Evolutionary conservation across 129 eudicot species (phyloP), one percentile per base, ranked within the genome.

Genomic region (Flaveria sonorensis): DNA sequence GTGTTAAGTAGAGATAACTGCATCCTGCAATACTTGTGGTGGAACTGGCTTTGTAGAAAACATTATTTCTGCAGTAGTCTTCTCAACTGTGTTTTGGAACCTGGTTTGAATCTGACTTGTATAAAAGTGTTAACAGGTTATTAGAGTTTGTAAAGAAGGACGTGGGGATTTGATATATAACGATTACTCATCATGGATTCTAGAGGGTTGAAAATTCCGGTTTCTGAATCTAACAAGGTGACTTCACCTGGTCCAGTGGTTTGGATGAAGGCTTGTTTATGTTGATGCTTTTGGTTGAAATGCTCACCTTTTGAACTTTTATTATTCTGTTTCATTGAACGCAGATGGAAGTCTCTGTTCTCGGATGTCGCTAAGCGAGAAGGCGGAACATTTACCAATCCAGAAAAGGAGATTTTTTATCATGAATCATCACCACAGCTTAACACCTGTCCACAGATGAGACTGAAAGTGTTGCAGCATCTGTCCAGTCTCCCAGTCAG

Each of bases 401-500:
- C 79, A 83, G 84, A 83, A 83, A 74, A 79, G 87, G 77, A 69
- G 81, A 75, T 69, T 66, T 7, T 19, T 83, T 16, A 62, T 74
- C 40, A 67, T 63, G 65, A 53, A 71, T 57, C 84, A 36, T 74
- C 87, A 5, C 84, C 84, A 14, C 81, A 81, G 2, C 53, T 15
- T 46, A 56, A 57, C 42, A 32, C 57, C 20, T 43, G 2, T 68
- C 59, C 53, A 46, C 63, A 1, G 69, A 67, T 42, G 65, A 45
- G 18, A 47, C 84, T 21, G 71, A 55, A 66, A 73, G 32, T 43
- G 53, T 23, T 48, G 40, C 57, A 36, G 20, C 32, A 48, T 57
- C 74, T 72, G 69, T 0, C 26, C 12, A 55, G 18, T 50, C 74
- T 65, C 65, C 76, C 43, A 53, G 73, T 57, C 80, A 48, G 55